A percentile compares a stretch with the other conserved stretches of the same genome.
Evolutionary conservation across 805 yeast genomes (phyloP).

Genomic region (Sugiyamaella chiloensis): DNA sequence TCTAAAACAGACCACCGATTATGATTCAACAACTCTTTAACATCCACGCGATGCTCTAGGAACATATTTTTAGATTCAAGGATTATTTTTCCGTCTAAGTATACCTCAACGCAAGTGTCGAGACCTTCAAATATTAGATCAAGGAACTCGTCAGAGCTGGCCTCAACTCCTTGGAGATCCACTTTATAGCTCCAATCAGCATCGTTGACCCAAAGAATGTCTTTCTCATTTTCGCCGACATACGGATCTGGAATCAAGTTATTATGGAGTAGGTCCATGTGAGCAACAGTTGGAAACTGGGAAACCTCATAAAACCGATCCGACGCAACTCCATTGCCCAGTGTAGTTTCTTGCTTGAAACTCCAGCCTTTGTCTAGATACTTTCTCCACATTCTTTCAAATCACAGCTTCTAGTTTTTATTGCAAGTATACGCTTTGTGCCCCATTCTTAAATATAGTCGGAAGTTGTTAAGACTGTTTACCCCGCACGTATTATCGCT

Average conservation of each 20-base stretch:
- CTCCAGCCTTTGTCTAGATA: conserved; percentile 1
- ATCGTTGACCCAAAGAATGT: conserved; percentile 49
- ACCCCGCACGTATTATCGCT: too few species aligned
- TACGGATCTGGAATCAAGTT: conserved; percentile 45
- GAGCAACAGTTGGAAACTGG: conserved; percentile 18
- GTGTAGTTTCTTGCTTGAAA: conserved; percentile 8
- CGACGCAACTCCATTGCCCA: neutral
- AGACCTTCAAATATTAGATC: conserved; percentile 40
- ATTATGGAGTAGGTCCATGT: conserved; percentile 38
- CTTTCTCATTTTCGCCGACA: conserved; percentile 40
- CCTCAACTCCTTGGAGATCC: conserved; percentile 9
- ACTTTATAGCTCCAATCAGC: conserved; percentile 44
- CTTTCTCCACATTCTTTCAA: neutral
- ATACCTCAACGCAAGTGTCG: conserved; percentile 38
- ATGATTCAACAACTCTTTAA: conserved; percentile 15
- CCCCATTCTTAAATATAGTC: too few species aligned
- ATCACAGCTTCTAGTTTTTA: too few species aligned
- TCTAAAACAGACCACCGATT: neutral
- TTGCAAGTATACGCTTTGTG: too few species aligned
- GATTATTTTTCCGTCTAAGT: conserved; percentile 38
- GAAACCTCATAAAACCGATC: conserved; percentile 7
- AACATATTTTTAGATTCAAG: conserved; percentile 44
- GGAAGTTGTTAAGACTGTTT: too few species aligned
- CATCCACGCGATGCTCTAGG: conserved; percentile 31
- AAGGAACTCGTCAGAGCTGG: neutral